Evolutionary conservation across 1,139 yeast genomes (phyloP).

Genomic region (Pneumocystis oryctolagi): DNA sequence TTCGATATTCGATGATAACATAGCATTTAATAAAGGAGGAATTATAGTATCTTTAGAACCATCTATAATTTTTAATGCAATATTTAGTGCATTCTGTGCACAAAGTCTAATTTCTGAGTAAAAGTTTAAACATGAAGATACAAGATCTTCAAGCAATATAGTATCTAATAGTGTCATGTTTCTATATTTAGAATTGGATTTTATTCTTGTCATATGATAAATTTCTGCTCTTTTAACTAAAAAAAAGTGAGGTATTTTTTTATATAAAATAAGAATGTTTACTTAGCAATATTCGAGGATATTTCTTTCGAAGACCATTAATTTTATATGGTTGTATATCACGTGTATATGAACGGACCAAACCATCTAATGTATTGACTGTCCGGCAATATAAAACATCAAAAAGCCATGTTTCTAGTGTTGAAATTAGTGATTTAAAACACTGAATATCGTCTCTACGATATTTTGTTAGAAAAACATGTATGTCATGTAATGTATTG

Average conservation of each 20-base stretch:
- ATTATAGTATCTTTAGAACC: constrained; percentile 37
- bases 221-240: constrained; percentile 63
- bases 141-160: constrained; percentile 51
- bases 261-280: neutral
- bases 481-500: constrained; percentile 46
- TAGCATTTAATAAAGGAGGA: constrained; percentile 36
- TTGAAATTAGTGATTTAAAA: constrained; percentile 50
- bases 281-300: constrained; percentile 37
- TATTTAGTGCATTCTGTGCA: constrained; percentile 57
- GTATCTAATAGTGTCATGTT: constrained; percentile 56
- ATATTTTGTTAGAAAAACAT: constrained; percentile 34
- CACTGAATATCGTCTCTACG: constrained; percentile 57
- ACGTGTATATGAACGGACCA: constrained; percentile 32
- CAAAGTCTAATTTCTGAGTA: constrained; percentile 55
- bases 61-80: constrained; percentile 56
- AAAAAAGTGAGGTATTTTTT: constrained; percentile 26
- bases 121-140: constrained; percentile 50
- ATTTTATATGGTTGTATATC: constrained; percentile 34
- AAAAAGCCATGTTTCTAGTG: constrained; percentile 64
- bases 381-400: constrained; percentile 69
- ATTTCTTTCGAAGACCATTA: constrained; percentile 49
- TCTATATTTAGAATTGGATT: constrained; percentile 62
- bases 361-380: constrained; percentile 40
- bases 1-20: constrained; percentile 41
- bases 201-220: constrained; percentile 62